phyloP scores from a whole-genome alignment of 2,329 filamentous ascomycete genomes.

The Elsinoe perseae region DNA sequence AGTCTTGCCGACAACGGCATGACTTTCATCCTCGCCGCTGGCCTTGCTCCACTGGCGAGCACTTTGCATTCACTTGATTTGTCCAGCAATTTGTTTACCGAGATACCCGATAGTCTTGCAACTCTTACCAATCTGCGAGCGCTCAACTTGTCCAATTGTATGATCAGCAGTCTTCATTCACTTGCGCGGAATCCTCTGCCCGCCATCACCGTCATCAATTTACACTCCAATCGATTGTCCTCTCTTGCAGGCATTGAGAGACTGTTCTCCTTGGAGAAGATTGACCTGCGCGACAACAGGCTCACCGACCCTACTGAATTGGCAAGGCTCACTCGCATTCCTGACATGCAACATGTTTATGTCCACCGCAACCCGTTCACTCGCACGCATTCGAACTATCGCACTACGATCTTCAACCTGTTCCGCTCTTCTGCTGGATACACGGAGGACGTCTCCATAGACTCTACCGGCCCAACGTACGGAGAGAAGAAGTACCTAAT shows the following conservation, averaged over 20 bases:
- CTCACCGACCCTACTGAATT: conserved; percentile 87
- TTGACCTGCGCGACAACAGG: conserved; percentile 86
- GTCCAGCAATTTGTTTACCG: conserved; percentile 86
- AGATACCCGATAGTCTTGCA: conserved; percentile 85
- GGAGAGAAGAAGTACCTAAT: conserved; percentile 76
- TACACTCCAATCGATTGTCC: conserved; percentile 77
- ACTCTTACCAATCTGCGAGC: conserved; percentile 81
- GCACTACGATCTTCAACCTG: conserved; percentile 88
- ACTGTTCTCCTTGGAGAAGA: conserved; percentile 75
- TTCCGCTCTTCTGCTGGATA: conserved; percentile 88
- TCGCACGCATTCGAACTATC: conserved; percentile 75
- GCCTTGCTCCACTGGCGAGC: conserved; percentile 73
- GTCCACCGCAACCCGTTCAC: conserved; percentile 88
- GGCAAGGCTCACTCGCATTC: conserved; percentile 79
- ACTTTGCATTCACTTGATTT: conserved; percentile 88
- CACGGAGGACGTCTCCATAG: conserved; percentile 82
- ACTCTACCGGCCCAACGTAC: conserved; percentile 74
- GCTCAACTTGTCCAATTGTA: conserved; percentile 89
- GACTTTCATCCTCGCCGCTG: conserved; percentile 66
- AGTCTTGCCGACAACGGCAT: conserved; percentile 87
- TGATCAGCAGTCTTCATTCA: conserved; percentile 92
- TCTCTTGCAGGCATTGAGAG: conserved; percentile 87
- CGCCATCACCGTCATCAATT: conserved; percentile 85
- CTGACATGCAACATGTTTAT: conserved; percentile 87
- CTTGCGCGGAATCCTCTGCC: conserved; percentile 78